Conservation (phyloP, 1,139 yeast species). For the Scheffersomyces segobiensis region DNA sequence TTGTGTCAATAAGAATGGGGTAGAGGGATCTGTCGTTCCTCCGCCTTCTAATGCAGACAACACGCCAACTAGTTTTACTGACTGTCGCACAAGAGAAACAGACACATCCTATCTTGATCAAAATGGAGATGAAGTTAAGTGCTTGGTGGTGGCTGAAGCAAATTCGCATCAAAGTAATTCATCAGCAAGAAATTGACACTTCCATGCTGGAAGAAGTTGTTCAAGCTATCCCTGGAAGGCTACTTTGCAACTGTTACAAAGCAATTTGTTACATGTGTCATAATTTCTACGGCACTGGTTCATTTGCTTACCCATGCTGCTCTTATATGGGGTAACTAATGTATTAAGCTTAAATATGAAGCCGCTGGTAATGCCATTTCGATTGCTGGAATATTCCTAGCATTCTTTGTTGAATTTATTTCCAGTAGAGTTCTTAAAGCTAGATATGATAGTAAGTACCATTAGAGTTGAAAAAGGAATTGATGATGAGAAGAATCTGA, state of each 20-base stretch:
- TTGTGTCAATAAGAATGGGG: slow-evolving; percentile 26
- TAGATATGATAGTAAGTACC: not conserved
- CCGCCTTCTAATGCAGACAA: slow-evolving; percentile 18
- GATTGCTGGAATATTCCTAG: slow-evolving; percentile 32
- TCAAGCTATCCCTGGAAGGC: slow-evolving; percentile 22
- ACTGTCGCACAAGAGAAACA: slow-evolving; percentile 5
- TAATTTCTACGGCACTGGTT: slow-evolving; percentile 28
- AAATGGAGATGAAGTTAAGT: slow-evolving; percentile 4
- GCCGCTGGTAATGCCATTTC: slow-evolving; percentile 11
- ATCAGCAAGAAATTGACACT: slow-evolving; percentile 28
- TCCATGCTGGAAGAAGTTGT: slow-evolving; percentile 34
- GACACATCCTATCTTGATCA: slow-evolving; percentile 4
- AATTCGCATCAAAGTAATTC: not conserved
- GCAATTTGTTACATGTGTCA: slow-evolving; percentile 30
- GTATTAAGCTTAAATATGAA: slow-evolving; percentile 16
- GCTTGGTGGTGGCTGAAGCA: slow-evolving; percentile 1
- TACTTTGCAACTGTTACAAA: slow-evolving; percentile 11
- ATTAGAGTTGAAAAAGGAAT: not conserved
- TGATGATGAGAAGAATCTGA: not conserved
- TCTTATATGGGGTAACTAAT: slow-evolving; percentile 27
- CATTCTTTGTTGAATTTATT: slow-evolving; percentile 27
- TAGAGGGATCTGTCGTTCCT: slow-evolving; percentile 30
- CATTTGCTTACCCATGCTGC: slow-evolving; percentile 22
- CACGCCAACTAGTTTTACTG: slow-evolving; percentile 17
- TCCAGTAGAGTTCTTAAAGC: slow-evolving; percentile 4